A percentile compares a stretch with the other conserved stretches of the same genome.
Evolutionary conservation across 306 rosid genomes (phyloP).

Genomic region (Cicer bijugum): DNA sequence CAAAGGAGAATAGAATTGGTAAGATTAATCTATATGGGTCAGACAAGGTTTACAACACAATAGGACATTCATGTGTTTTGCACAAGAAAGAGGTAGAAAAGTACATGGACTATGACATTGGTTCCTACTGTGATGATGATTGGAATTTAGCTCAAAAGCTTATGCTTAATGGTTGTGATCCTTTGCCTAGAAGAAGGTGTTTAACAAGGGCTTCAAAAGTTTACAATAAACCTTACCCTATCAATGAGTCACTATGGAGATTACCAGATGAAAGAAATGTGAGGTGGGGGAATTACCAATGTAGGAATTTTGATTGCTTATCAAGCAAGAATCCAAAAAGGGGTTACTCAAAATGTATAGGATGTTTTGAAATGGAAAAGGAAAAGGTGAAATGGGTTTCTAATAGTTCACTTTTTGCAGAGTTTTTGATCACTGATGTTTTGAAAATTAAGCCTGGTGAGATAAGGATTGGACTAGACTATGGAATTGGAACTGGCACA

Average conservation of each 20-base stretch:
- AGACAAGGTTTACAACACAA: conserved; percentile 71
- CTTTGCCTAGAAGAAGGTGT: conserved; percentile 87
- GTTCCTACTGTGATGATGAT: conserved; percentile 93
- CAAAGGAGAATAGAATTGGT: conserved; percentile 73
- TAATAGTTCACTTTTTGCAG: conserved; percentile 58
- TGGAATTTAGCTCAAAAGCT: conserved; percentile 88
- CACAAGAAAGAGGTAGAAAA: conserved; percentile 69
- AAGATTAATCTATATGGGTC: conserved; percentile 65
- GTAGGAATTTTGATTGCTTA: conserved; percentile 81
- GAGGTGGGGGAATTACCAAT: conserved; percentile 81
- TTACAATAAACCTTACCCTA: conserved; percentile 72
- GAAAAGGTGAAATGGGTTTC: conserved; percentile 84
- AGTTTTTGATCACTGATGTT: conserved; percentile 60
- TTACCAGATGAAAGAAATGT: conserved; percentile 79
- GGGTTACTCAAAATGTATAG: conserved; percentile 76
- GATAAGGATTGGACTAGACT: conserved; percentile 85
- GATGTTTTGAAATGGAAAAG: conserved; percentile 91
- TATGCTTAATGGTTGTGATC: conserved; percentile 92
- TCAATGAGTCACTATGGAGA: conserved; percentile 82
- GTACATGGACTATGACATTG: conserved; percentile 91
- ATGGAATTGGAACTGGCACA: conserved; percentile 78
- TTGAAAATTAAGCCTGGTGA: conserved; percentile 61
- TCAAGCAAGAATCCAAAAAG: conserved; percentile 68
- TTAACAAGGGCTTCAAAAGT: conserved; percentile 82
- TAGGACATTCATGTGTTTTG: conserved; percentile 87